Percentiles rank a stretch among this genome's conserved stretches.
Evolutionary conservation across 2,329 filamentous ascomycete genomes (phyloP).

Genomic region (Stemphylium vesicarium): DNA sequence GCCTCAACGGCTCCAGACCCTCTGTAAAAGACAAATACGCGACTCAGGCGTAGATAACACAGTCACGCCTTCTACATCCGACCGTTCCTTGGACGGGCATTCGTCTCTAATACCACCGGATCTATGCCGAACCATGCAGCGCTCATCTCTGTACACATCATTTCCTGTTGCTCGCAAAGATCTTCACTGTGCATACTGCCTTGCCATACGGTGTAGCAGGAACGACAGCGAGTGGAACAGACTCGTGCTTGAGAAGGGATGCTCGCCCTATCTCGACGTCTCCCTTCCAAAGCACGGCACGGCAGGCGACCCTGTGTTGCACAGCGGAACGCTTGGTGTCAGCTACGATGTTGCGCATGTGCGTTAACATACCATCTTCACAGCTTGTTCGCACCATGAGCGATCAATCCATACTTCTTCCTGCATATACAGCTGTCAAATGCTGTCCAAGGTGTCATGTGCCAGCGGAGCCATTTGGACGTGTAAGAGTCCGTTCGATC

Average conservation of each 20-base stretch:
- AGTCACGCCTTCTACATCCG: background rate
- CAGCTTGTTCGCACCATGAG: background rate
- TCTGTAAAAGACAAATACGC: background rate
- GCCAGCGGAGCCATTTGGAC: background rate
- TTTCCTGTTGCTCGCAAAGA: constrained; percentile 2
- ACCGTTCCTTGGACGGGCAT: background rate
- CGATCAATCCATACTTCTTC: background rate
- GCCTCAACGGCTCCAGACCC: constrained; percentile 3
- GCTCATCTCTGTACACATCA: background rate
- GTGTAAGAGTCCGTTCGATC: background rate
- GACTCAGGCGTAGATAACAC: constrained; percentile 4
- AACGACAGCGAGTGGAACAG: background rate
- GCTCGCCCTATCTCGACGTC: constrained; percentile 3
- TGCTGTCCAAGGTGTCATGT: background rate
- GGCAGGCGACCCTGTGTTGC: background rate
- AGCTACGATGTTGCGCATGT: constrained; percentile 5
- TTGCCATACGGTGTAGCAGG: background rate
- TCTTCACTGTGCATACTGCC: constrained; percentile 4
- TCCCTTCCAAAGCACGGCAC: background rate
- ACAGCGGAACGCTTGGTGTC: background rate
- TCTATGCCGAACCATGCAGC: background rate
- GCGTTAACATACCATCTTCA: background rate
- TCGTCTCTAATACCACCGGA: constrained; percentile 1
- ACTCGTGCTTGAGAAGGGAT: background rate
- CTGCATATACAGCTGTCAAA: background rate